Base-by-base conservation (phyloP, 2,329 filamentous ascomycete genomes). In the Penicillium glabrum region DNA sequence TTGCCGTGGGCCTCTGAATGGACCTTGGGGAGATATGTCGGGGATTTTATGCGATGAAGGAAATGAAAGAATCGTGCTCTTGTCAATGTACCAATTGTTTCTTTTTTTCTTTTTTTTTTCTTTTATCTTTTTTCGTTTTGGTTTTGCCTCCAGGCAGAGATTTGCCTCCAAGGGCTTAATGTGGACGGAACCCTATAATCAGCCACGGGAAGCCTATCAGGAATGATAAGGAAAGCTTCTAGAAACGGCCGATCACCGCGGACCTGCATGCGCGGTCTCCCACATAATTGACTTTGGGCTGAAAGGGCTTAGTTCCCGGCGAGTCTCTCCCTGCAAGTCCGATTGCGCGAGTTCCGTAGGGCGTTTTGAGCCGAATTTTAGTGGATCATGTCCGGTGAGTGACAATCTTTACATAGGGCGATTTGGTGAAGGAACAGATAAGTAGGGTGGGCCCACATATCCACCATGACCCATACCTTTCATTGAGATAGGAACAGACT, bases 341-440 rank as follows among this genome's bases (percentile, higher is more conserved):
- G 31, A 46, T n/a, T 47, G 13, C 14, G 10, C 27, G n/a, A 10
- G 8, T 39, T 10, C 23, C 23, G 23, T 39, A 8, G 3, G 44
- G 24, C n/a, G 44, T 31, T 21, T n/a, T 14, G 19, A 13, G 14
- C 44, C 44, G 14, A 26, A 46, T 10, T 14, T 27, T 19, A 21
- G 39, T 41, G 44, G 21, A 21, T 4, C 14, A 5, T 14, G 13
- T 14, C 27, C 44, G 11, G 44, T 31, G 14, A n/a, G 43, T 21
- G 54, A 50, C 58, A 62, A 57, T 51, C 51, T 46, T 65, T 57
- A 66, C 63, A 61, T 61, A 65, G 54, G 52, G 24, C 19, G 52
- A 65, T 63, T 65, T 64, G 61, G 56, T 62, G 48, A 55, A 31
- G 41, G 27, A 39, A 37, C 44, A 61, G 60, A 64, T 64, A 64